These are phyloP conservation scores for Botryobasidium botryosum DNA, from an alignment of 768 basidiomycete species.

Conservation along the genomic window DNA sequence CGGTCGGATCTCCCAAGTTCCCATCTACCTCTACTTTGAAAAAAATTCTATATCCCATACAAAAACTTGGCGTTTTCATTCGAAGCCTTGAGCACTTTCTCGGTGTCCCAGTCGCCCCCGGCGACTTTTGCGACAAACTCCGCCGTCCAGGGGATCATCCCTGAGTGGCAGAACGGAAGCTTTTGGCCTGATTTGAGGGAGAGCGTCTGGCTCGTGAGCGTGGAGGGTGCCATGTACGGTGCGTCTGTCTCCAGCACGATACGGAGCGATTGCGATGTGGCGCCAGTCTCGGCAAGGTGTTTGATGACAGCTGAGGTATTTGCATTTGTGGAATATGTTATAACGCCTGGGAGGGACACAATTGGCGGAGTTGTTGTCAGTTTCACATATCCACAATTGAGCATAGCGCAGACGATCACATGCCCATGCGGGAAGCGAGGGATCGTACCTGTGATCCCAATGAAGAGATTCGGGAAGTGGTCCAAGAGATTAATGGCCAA, in stretches of 20 bases:
- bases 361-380: neutral
- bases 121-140: constrained; percentile 43
- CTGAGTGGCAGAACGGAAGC: constrained; percentile 56
- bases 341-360: constrained; percentile 35
- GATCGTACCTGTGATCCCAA: constrained; percentile 55
- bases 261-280: constrained; percentile 16
- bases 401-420: neutral
- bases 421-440: neutral
- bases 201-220: constrained; percentile 33
- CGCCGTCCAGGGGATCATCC: constrained; percentile 77
- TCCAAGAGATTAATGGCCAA: constrained; percentile 54
- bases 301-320: constrained; percentile 56
- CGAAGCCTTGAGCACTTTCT: neutral
- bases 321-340: constrained; percentile 58
- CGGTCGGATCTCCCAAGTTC: too few species aligned
- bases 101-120: constrained; percentile 1
- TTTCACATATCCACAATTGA: neutral
- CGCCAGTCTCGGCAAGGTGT: constrained; percentile 23
- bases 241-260: constrained; percentile 70
- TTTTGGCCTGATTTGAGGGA: constrained; percentile 21
- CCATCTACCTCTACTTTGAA: too few species aligned
- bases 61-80: neutral
- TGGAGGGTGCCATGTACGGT: constrained; percentile 72
- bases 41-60: constrained; percentile 2
- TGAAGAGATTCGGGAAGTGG: constrained; percentile 66